phyloP scores from a whole-genome alignment of 805 yeast genomes.

The Yamadazyma endophytica region DNA sequence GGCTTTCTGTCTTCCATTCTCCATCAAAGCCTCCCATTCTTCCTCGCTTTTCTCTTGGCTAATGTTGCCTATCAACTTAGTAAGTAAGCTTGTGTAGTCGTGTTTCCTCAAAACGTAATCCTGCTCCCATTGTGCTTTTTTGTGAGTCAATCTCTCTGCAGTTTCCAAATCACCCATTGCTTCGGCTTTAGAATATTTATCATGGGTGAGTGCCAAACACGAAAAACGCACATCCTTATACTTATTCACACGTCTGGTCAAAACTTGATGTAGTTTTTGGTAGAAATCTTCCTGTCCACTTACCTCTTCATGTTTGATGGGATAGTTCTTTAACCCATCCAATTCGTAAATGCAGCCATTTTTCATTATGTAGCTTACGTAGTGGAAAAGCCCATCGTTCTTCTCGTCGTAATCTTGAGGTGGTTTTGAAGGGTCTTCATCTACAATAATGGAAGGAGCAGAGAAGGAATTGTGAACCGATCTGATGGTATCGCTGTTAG shows the following conservation, averaged over 20 bases:
- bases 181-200: slow-evolving; percentile 37
- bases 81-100: slow-evolving; percentile 49
- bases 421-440: slow-evolving; percentile 30
- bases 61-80: slow-evolving; percentile 42
- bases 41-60: slow-evolving; percentile 30
- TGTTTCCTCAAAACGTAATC: slow-evolving; percentile 54
- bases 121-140: slow-evolving; percentile 48
- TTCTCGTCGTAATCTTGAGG: slow-evolving; percentile 26
- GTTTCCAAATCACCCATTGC: slow-evolving; percentile 38
- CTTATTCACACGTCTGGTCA: slow-evolving; percentile 43
- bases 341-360: slow-evolving; percentile 52
- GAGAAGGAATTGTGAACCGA: slow-evolving; percentile 59
- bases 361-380: slow-evolving; percentile 48
- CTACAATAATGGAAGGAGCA: slow-evolving; percentile 48
- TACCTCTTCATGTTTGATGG: slow-evolving; percentile 48
- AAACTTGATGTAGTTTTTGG: slow-evolving; percentile 39
- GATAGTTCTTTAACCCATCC: slow-evolving; percentile 56
- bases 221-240: slow-evolving; percentile 56
- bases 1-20: slow-evolving; percentile 19
- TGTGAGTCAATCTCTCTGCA: slow-evolving; percentile 36
- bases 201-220: slow-evolving; percentile 49
- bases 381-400: slow-evolving; percentile 56
- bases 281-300: slow-evolving; percentile 36
- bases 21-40: slow-evolving; percentile 32
- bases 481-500: slow-evolving; percentile 55